These are phyloP conservation scores for Quercus ilex DNA, from an alignment of 306 rosid species.

Conservation along the genomic window DNA sequence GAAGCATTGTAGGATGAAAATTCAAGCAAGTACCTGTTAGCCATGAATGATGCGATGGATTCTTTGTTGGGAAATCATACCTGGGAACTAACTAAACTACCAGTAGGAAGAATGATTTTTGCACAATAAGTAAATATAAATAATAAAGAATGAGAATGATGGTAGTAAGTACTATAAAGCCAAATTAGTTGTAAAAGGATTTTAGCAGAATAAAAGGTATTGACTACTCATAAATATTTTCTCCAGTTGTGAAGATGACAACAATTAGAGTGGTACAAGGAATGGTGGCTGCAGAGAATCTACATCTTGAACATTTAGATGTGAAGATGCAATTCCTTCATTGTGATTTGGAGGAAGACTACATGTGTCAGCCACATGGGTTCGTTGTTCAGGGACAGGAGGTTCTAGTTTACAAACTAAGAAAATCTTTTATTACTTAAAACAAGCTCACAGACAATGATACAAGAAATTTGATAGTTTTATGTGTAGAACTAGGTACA, in stretches of 20 bases:
- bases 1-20: neutral
- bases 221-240: neutral
- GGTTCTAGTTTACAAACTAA: no score
- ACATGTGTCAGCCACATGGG: no score
- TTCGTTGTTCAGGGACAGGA: no score
- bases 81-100: neutral
- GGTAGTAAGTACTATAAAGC: neutral
- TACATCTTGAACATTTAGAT: neutral
- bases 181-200: neutral
- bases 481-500: no score
- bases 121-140: neutral
- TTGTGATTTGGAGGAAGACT: neutral
- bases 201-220: neutral
- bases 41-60: slow-evolving; percentile 6
- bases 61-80: neutral
- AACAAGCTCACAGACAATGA: no score
- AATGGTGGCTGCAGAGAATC: neutral
- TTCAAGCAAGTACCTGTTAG: neutral
- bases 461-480: no score
- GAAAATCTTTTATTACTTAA: no score
- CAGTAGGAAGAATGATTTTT: neutral
- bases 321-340: neutral
- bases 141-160: neutral
- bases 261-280: neutral
- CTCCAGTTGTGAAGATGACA: neutral